Evolutionary conservation across 169 alveolate species (phyloP).

Genomic region (Nephromyces sp.): DNA sequence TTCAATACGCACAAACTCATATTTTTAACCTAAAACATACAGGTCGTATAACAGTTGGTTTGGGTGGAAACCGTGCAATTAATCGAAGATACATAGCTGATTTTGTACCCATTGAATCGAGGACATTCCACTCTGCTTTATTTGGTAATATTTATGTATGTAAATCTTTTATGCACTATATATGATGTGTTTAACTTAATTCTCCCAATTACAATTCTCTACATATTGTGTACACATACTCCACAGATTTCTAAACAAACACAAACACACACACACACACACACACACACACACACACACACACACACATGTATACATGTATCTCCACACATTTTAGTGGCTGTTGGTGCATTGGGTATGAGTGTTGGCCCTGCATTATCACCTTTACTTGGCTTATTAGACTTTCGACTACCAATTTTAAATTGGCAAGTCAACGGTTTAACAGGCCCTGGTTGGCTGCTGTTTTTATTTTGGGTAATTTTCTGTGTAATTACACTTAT

Average conservation of each 20-base stretch:
- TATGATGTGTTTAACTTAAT: background rate
- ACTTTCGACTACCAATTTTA: background rate
- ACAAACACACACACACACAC: background rate
- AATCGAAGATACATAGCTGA: slow-evolving; percentile 32
- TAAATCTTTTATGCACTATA: too few relatives aligned
- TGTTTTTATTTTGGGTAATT: slow-evolving; percentile 18
- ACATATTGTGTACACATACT: background rate
- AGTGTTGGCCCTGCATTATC: slow-evolving; percentile 25
- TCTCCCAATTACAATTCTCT: background rate
- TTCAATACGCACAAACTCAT: background rate
- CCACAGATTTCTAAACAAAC: background rate
- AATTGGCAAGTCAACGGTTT: slow-evolving; percentile 6
- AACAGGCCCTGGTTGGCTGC: slow-evolving; percentile 31
- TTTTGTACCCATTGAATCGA: slow-evolving; percentile 5
- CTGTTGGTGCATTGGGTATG: slow-evolving; percentile 31
- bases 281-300: background rate
- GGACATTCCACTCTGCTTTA: slow-evolving; percentile 34
- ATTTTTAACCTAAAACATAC: background rate
- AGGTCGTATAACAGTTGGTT: slow-evolving; percentile 32
- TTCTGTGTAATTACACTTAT: slow-evolving; percentile 7
- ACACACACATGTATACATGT: background rate
- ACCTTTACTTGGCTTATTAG: slow-evolving; percentile 3
- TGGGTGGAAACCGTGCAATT: slow-evolving; percentile 34
- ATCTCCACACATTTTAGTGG: slow-evolving; percentile 7
- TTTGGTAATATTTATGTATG: background rate